phyloP scores from a whole-genome alignment of 805 yeast species.

The Jamesozyma hellenica region DNA sequence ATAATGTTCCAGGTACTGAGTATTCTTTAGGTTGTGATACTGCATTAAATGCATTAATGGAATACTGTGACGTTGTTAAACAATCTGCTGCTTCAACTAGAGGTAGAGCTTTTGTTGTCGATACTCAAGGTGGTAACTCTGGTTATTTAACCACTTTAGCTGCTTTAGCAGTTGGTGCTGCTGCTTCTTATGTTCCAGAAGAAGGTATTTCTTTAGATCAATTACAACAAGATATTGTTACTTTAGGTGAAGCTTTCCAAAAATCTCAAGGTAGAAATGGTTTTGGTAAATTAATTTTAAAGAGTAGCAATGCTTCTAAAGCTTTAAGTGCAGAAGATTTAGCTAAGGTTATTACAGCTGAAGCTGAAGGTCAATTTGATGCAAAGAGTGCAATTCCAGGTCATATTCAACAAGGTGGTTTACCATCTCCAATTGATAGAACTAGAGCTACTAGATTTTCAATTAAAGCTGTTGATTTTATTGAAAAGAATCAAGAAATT shows the following conservation, averaged over 20 bases:
- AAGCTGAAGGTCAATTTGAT: slow-evolving; percentile 57
- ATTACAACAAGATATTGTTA: slow-evolving; percentile 54
- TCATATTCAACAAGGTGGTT: slow-evolving; percentile 77
- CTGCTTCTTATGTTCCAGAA: slow-evolving; percentile 70
- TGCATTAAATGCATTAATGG: slow-evolving; percentile 58
- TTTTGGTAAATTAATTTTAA: slow-evolving; percentile 59
- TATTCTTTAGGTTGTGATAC: slow-evolving; percentile 71
- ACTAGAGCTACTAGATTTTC: slow-evolving; percentile 65
- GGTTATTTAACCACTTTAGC: slow-evolving; percentile 68
- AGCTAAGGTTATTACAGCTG: slow-evolving; percentile 57
- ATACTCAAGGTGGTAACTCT: slow-evolving; percentile 78
- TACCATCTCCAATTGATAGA: slow-evolving; percentile 71
- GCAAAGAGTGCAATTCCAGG: slow-evolving; percentile 78
- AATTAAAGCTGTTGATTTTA: slow-evolving; percentile 56
- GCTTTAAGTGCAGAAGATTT: slow-evolving; percentile 59
- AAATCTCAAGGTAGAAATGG: slow-evolving; percentile 53
- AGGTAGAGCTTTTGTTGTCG: slow-evolving; percentile 71
- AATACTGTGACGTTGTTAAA: slow-evolving; percentile 69
- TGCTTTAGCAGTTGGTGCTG: slow-evolving; percentile 62
- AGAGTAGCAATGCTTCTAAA: slow-evolving; percentile 60
- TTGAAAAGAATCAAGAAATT: slow-evolving; percentile 36
- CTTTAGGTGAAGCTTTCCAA: slow-evolving; percentile 49
- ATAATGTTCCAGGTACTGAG: slow-evolving; percentile 76
- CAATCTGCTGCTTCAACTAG: slow-evolving; percentile 73
- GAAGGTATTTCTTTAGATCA: slow-evolving; percentile 50